Conservation (phyloP, 257 asterid species). For the Solanum sitiens region DNA sequence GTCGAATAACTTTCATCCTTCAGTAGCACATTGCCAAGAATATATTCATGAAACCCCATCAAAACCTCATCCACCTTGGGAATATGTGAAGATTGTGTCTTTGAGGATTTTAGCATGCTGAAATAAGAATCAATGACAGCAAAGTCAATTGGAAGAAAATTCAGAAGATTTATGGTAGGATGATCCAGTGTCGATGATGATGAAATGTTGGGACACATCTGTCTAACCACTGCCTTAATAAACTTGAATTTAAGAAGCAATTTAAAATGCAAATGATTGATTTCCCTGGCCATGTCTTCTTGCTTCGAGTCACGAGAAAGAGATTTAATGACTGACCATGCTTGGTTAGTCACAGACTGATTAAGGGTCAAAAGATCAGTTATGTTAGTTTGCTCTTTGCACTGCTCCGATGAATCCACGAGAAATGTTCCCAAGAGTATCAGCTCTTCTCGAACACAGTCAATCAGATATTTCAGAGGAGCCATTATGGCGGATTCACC, state of each 20-base stretch:
- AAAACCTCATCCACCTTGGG: not conserved
- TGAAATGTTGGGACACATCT: not conserved
- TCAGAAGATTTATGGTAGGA: not conserved
- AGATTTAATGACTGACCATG: not conserved
- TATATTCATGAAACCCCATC: not conserved
- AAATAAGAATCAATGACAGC: not conserved
- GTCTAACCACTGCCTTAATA: not conserved
- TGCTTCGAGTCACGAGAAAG: not conserved
- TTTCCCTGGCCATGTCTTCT: not conserved
- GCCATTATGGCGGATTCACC: no score
- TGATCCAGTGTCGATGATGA: not conserved
- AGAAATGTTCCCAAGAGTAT: no score
- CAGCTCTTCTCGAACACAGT: no score
- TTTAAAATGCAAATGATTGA: not conserved
- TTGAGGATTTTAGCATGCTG: not conserved
- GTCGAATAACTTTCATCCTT: not conserved
- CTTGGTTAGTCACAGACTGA: not conserved
- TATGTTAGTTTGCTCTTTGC: not conserved
- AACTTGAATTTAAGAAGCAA: not conserved
- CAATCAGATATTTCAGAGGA: no score
- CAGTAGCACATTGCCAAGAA: not conserved
- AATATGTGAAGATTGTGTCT: no score
- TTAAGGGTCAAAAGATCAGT: not conserved
- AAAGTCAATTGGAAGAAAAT: not conserved
- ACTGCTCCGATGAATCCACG: not conserved